phyloP scores from a whole-genome alignment of 257 asterid species.

The Solanum virginianum region DNA sequence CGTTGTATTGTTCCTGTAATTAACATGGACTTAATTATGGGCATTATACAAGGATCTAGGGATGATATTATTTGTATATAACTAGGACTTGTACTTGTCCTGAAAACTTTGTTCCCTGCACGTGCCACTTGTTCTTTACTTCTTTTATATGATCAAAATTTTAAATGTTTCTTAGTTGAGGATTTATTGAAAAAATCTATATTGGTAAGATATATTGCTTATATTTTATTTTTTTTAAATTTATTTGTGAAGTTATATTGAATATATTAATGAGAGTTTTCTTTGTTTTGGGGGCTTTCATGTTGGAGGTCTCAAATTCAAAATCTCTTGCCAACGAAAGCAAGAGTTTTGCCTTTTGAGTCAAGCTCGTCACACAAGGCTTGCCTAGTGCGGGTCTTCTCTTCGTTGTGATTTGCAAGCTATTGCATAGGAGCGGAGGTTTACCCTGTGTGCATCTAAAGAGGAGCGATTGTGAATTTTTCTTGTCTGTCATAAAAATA shows the following conservation, averaged over 20 bases:
- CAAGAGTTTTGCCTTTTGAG: no score
- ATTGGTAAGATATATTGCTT: rapidly evolving
- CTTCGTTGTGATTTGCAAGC: no score
- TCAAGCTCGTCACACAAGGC: no score
- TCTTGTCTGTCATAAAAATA: no score
- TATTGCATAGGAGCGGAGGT: no score
- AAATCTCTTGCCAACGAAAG: no score
- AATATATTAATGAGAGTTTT: background rate
- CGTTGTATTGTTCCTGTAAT: background rate
- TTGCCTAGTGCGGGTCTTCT: no score
- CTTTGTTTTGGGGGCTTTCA: background rate
- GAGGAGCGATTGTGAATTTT: no score
- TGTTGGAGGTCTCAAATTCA: no score
- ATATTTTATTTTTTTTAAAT: no score
- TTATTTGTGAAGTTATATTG: no score
- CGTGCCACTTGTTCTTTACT: constrained; percentile 11
- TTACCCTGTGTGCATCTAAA: no score
- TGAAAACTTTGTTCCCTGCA: constrained; percentile 29
- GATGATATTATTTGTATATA: background rate
- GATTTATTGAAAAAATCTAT: background rate
- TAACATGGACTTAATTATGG: background rate
- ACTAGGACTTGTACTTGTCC: constrained; percentile 10
- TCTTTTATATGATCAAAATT: background rate
- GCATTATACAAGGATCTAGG: constrained; percentile 8
- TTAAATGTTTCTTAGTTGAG: background rate